Evolutionary conservation across 495 filamentous ascomycete genomes (phyloP).

Genomic region (Aspergillus taichungensis): DNA sequence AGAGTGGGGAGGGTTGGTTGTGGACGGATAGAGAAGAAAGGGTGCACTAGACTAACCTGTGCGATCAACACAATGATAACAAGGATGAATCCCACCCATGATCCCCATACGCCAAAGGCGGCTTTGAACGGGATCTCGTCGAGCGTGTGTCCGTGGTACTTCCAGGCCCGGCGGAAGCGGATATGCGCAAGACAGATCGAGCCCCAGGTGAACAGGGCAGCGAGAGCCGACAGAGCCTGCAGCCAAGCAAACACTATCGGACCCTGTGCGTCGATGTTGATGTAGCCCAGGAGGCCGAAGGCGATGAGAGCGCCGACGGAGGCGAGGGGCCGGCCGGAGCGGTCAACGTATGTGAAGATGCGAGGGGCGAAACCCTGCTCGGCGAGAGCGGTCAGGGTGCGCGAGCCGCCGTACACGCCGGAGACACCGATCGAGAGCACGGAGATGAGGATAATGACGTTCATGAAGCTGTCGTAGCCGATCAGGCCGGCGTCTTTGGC

Average conservation of each 20-base stretch:
- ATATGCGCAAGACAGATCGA: slow-evolving; percentile 67
- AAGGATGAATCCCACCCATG: slow-evolving; percentile 54
- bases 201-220: slow-evolving; percentile 62
- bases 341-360: slow-evolving; percentile 39
- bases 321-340: slow-evolving; percentile 41
- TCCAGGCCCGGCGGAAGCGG: slow-evolving; percentile 58
- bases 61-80: slow-evolving; percentile 55
- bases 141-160: slow-evolving; percentile 44
- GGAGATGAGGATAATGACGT: slow-evolving; percentile 62
- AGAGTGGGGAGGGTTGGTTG: background rate
- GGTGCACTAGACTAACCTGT: slow-evolving; percentile 8
- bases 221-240: slow-evolving; percentile 56
- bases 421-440: slow-evolving; percentile 66
- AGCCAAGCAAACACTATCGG: slow-evolving; percentile 51
- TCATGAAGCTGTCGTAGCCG: slow-evolving; percentile 64
- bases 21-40: background rate
- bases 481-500: slow-evolving; percentile 53
- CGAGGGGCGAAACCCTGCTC: slow-evolving; percentile 50
- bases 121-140: slow-evolving; percentile 67
- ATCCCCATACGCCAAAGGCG: slow-evolving; percentile 56
- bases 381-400: slow-evolving; percentile 53
- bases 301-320: slow-evolving; percentile 36
- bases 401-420: slow-evolving; percentile 65
- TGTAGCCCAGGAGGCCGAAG: slow-evolving; percentile 42
- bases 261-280: slow-evolving; percentile 35